Base-by-base conservation (phyloP, 129 eudicot genomes). In the Dittrichia graveolens region DNA sequence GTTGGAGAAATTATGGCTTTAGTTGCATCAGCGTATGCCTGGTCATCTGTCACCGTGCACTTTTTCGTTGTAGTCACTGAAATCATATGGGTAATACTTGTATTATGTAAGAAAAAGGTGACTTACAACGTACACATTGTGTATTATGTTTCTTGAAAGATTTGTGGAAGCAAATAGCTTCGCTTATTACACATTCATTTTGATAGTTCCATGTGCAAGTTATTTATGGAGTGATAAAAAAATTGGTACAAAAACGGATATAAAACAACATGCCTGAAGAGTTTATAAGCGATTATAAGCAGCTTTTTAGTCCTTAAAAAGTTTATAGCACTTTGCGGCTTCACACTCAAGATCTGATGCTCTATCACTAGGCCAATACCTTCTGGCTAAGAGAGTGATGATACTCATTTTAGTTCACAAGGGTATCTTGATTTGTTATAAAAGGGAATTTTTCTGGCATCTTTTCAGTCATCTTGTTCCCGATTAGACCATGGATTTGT, bases 61-160 rank as follows among this genome's bases (percentile, higher is more conserved):
- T 6, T 61, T 39, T 61, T 39, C 4, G 45, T 39, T 7, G n/a
- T 45, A 31, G 16, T 13, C 31, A 24, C 31, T 18, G 42, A 45
- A 45, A 3, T 45, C 18, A 6, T 45, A 12, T 1, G 43, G 12
- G 38, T n/a, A 65, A 19, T 46, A 24, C 43, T 12, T 46, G 40
- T 52, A 66, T 66, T 0, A 11, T 13, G 71, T 66, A 66, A 45
- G 19, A 67, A 45, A 67, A 49, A n/a, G n/a, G 42, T 11, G 63
- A n/a, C 31, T 58, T 9, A 58, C 57, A 12, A 45, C 19, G 13
- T 45, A 49, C 19, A 12, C 11, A 66, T 55, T 55, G 4, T 56
- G 61, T 4, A 56, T 19, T 8, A 54, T 2, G 60, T 7, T 54
- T 54, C 59, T 18, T 54, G 37, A 8, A 9, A 54, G 38, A 7